Evolutionary conservation across 2,329 filamentous ascomycete genomes (phyloP).

Genomic region (Alternaria burnsii): DNA sequence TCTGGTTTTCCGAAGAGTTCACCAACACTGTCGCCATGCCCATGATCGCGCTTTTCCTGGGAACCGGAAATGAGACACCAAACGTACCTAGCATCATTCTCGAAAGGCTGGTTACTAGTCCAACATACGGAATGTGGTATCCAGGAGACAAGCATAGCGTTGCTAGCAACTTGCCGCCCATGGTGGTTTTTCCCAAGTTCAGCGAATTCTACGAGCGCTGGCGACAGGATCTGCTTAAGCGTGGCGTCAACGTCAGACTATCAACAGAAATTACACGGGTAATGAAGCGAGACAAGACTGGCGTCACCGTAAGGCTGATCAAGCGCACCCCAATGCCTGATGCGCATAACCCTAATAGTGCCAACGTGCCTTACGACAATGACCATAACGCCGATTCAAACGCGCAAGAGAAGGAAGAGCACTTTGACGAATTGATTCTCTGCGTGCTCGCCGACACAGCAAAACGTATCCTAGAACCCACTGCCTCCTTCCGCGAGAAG

Average conservation of each 20-base stretch:
- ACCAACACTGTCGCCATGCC: constrained; percentile 75
- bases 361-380: constrained; percentile 51
- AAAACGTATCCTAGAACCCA: constrained; percentile 66
- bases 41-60: constrained; percentile 76
- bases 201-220: constrained; percentile 68
- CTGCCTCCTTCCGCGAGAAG: constrained; percentile 68
- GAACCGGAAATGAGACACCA: constrained; percentile 77
- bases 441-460: constrained; percentile 67
- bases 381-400: constrained; percentile 53
- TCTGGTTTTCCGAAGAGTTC: constrained; percentile 74
- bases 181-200: constrained; percentile 71
- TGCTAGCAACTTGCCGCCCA: constrained; percentile 61
- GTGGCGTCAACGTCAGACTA: constrained; percentile 65
- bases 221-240: constrained; percentile 61
- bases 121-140: constrained; percentile 69
- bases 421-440: constrained; percentile 72
- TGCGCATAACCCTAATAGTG: constrained; percentile 56
- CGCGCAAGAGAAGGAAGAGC: constrained; percentile 56
- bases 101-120: constrained; percentile 59
- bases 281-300: constrained; percentile 60
- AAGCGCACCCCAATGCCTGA: constrained; percentile 54
- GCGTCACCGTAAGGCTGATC: constrained; percentile 61
- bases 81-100: constrained; percentile 75
- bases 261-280: constrained; percentile 65
- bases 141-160: constrained; percentile 58